These are phyloP conservation scores for Trametes meyenii DNA, from an alignment of 768 basidiomycete genomes.

Conservation along the genomic window DNA sequence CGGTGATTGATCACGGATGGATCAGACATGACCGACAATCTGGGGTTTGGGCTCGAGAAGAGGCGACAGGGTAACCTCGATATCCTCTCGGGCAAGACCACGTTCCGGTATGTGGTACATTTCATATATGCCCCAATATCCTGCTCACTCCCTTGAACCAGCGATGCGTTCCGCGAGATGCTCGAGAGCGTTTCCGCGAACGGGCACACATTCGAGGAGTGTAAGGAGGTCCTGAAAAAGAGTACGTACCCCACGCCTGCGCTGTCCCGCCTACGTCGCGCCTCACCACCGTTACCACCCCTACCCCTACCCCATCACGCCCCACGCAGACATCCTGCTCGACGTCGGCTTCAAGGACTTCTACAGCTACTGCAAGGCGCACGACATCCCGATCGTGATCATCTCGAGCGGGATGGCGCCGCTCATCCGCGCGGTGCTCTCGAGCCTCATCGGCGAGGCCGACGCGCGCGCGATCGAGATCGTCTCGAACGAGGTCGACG, in stretches of 20 bases:
- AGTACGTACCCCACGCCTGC: slow-evolving; percentile 47
- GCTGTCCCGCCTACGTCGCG: not conserved
- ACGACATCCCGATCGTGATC: slow-evolving; percentile 87
- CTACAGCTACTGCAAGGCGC: slow-evolving; percentile 77
- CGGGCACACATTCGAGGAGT: slow-evolving; percentile 83
- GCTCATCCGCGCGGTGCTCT: slow-evolving; percentile 88
- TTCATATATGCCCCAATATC: not conserved
- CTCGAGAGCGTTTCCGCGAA: slow-evolving; percentile 74
- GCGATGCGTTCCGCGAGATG: slow-evolving; percentile 90
- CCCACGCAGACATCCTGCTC: slow-evolving; percentile 72
- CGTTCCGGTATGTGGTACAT: slow-evolving; percentile 59
- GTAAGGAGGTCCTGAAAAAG: slow-evolving; percentile 71
- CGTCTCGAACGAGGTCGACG: slow-evolving; percentile 87
- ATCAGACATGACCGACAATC: slow-evolving; percentile 84
- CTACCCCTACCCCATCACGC: not conserved
- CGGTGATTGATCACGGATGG: not conserved
- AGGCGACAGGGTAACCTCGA: slow-evolving; percentile 75
- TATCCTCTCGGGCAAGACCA: slow-evolving; percentile 64
- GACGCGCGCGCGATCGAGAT: slow-evolving; percentile 80
- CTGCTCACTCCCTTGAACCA: slow-evolving; percentile 32
- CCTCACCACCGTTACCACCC: not conserved
- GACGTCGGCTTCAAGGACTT: slow-evolving; percentile 91
- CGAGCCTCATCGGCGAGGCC: slow-evolving; percentile 73
- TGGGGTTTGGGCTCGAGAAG: slow-evolving; percentile 80
- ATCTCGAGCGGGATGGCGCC: slow-evolving; percentile 97